phyloP scores from a whole-genome alignment of 2,329 filamentous ascomycete genomes.

The Fusarium transvaalense region DNA sequence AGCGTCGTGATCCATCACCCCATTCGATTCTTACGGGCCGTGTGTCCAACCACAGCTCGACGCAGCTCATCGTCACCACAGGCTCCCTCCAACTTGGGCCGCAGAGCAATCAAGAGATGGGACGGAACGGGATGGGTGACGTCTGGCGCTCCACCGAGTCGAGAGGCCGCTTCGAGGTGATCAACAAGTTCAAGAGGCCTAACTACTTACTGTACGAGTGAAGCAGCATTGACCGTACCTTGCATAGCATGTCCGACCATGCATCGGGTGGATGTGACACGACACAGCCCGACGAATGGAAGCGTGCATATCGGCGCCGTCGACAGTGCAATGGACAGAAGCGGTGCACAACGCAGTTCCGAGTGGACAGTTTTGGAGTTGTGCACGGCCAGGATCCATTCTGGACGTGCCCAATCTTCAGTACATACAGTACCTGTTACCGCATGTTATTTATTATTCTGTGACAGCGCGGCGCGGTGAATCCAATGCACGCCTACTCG shows the following conservation, averaged over 20 bases:
- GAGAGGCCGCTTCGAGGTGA: conserved; percentile 38
- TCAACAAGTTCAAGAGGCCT: conserved; percentile 23
- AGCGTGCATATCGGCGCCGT: conserved; percentile 48
- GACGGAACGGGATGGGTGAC: conserved; percentile 38
- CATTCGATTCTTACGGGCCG: conserved; percentile 6
- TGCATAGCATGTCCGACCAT: conserved; percentile 45
- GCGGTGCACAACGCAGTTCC: conserved; percentile 44
- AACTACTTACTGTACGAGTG: conserved; percentile 10
- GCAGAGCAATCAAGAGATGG: conserved; percentile 28
- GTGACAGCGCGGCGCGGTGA: conserved; percentile 40
- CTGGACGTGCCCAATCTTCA: conserved; percentile 30
- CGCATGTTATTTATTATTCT: conserved; percentile 30
- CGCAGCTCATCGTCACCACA: conserved; percentile 29
- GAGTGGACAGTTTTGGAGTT: conserved; percentile 45
- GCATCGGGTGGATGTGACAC: conserved; percentile 48
- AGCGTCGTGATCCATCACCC: conserved; percentile 19
- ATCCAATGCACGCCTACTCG: conserved; percentile 33
- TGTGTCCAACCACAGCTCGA: conserved; percentile 38
- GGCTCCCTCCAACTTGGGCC: conserved; percentile 38
- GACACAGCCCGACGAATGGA: conserved; percentile 49
- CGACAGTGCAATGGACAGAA: conserved; percentile 26
- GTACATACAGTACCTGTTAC: conserved; percentile 21
- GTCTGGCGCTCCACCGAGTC: conserved; percentile 42
- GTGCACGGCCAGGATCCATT: conserved; percentile 43
- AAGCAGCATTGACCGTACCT: conserved; percentile 46